Conservation (phyloP, 768 basidiomycete genomes). For the Gymnopilus junonius region DNA sequence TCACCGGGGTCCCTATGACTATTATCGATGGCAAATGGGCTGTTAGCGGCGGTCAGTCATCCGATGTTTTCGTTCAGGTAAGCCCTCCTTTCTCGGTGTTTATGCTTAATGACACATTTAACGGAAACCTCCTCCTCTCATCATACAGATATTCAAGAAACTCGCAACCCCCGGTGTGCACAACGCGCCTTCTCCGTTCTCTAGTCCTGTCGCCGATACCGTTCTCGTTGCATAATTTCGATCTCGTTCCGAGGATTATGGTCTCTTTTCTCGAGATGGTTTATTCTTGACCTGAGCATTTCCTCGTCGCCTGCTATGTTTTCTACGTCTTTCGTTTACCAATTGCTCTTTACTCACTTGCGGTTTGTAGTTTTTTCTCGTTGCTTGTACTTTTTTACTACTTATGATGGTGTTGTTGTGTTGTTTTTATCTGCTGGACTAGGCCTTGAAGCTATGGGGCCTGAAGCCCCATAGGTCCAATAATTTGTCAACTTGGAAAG, state of each 20-base stretch:
- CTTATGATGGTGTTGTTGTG: constrained; percentile 4
- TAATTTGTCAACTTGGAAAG: not conserved
- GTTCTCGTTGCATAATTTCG: constrained; percentile 27
- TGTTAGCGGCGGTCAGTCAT: constrained; percentile 72
- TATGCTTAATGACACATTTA: not conserved
- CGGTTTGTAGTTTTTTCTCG: constrained; percentile 9
- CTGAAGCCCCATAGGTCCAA: not conserved
- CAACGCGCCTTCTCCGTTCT: constrained; percentile 38
- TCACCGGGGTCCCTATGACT: constrained; percentile 80
- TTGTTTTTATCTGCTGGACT: not conserved
- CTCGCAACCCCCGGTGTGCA: constrained; percentile 44
- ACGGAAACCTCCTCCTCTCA: not conserved
- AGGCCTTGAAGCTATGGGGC: not conserved
- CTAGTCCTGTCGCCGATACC: constrained; percentile 37
- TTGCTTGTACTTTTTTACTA: constrained; percentile 9
- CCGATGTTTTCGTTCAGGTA: constrained; percentile 71
- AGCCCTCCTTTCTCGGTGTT: not conserved
- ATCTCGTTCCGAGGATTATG: not conserved
- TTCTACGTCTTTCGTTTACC: not conserved
- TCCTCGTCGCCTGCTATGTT: not conserved
- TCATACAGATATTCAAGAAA: constrained; percentile 55
- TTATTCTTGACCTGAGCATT: constrained; percentile 1
- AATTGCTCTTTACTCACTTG: not conserved
- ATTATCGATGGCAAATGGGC: constrained; percentile 83
- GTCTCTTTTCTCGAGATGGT: not conserved